Percentiles rank a stretch among this genome's conserved stretches.
These are phyloP conservation scores for Picea abies DNA, from an alignment of 83 land plant genomes.

Conservation along the genomic window DNA sequence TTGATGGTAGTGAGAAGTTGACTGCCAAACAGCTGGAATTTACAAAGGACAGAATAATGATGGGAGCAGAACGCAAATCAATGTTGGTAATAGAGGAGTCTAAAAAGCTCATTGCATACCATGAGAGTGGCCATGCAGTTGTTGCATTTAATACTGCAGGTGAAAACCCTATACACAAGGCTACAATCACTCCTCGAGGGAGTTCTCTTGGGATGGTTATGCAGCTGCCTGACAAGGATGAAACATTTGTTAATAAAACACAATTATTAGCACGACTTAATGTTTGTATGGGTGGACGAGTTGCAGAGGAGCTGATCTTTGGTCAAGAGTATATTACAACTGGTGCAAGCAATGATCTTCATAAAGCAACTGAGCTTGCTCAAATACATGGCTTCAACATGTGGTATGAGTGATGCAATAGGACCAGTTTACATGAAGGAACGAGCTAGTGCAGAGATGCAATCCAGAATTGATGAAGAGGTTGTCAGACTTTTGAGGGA, in stretches of 20 bases:
- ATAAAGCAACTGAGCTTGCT: slow-evolving; percentile 92
- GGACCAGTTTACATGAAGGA: slow-evolving; percentile 88
- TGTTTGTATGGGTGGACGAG: slow-evolving; percentile 98
- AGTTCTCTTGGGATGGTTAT: slow-evolving; percentile 96
- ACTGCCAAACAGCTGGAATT: slow-evolving; percentile 79
- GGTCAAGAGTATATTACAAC: slow-evolving; percentile 92
- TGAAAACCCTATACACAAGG: slow-evolving; percentile 95
- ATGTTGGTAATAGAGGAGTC: no score
- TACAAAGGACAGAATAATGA: slow-evolving; percentile 92
- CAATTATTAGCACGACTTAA: slow-evolving; percentile 94
- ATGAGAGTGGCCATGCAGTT: slow-evolving; percentile 99
- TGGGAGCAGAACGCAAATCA: slow-evolving; percentile 97
- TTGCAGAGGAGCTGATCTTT: slow-evolving; percentile 96
- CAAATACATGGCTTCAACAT: slow-evolving; percentile 96
- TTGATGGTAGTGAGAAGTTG: slow-evolving; percentile 90
- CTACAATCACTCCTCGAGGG: slow-evolving; percentile 97
- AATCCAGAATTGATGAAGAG: slow-evolving; percentile 23
- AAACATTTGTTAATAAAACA: slow-evolving; percentile 89
- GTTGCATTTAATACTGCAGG: slow-evolving; percentile 95
- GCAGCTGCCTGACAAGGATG: slow-evolving; percentile 93
- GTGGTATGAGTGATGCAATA: slow-evolving; percentile 97
- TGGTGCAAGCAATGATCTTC: slow-evolving; percentile 94
- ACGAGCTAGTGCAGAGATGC: neutral
- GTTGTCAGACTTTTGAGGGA: slow-evolving; percentile 90
- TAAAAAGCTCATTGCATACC: slow-evolving; percentile 89